Base-by-base conservation (phyloP, 2,329 filamentous ascomycete species). In the Lomentospora prolificans region DNA sequence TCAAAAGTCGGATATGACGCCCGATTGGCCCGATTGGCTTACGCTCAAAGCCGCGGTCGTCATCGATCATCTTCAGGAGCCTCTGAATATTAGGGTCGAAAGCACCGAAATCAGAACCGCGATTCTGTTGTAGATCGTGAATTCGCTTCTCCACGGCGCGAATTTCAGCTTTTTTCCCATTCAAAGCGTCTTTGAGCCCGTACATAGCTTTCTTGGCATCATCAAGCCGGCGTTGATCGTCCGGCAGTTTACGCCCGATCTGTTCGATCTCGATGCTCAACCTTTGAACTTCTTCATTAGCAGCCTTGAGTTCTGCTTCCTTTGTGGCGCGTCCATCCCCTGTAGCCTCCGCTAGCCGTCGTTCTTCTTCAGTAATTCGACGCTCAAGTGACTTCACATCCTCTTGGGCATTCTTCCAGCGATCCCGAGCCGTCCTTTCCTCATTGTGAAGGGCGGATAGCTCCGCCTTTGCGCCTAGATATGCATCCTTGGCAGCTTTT, bases 1-100 rank as follows among this genome's bases (percentile, higher is more conserved):
- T 85, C 33, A 83, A 72, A 24, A 99, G 73, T 61, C 83, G 84
- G 53, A 99, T 78, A 64, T 94, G 81, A 24, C 83, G 75, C 28
- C 91, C 94, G 12, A 97, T 75, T 0, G 94, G 94, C 0, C 94
- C 94, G 31, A 97, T 75, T 2, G 94, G 94, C 59, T 79, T 85
- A 46, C 80, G 73, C 24, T 75, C 72, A 65, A 95, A 97, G 0
- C 83, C 76, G 2, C 60, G 68, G 57, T 95, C 89, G n/a, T 75
- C 72, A 4, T 82, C 76, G 58, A 97, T 88, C n/a, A 78, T 78
- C 55, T 71, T 75, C 5, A 95, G 70, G 3, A 96, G 78, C 2
- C 74, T 70, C 1, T 77, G 75, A 63, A 95, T 79, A 41, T 77
- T 78, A 1, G 69, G 67, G 44, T 84, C 80, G 63, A 86, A 96